Conservation (phyloP, 2,329 filamentous ascomycete species). For the Epichloe brachyelytri region DNA sequence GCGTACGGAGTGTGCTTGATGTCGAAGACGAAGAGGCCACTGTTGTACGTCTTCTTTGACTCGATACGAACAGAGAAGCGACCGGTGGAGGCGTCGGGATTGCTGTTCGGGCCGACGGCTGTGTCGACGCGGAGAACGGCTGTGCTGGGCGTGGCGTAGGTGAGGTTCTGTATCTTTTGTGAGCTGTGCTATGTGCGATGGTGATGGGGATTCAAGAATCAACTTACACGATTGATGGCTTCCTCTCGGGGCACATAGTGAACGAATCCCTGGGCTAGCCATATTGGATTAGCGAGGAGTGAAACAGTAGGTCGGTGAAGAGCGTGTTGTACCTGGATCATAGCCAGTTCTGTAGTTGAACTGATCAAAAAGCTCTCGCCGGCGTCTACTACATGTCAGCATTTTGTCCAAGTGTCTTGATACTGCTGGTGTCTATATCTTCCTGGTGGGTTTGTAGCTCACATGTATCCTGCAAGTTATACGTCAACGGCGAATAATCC, state of each 20-base stretch:
- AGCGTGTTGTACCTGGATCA: conserved; percentile 29
- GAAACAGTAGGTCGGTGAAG: neutral
- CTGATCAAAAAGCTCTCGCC: conserved; percentile 40
- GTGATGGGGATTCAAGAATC: neutral
- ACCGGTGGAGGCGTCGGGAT: conserved; percentile 41
- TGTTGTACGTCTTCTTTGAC: conserved; percentile 45
- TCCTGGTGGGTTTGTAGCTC: conserved; percentile 11
- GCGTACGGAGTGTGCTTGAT: conserved; percentile 50
- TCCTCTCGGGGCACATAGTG: conserved; percentile 36
- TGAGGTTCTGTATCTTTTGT: conserved; percentile 39
- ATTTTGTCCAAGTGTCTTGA: neutral
- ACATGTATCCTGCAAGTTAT: conserved; percentile 37
- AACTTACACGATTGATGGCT: conserved; percentile 29
- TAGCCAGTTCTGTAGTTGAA: conserved; percentile 40
- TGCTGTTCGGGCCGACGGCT: conserved; percentile 32
- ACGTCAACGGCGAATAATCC: conserved; percentile 32
- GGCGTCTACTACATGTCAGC: conserved; percentile 23
- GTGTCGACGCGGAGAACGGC: conserved; percentile 51
- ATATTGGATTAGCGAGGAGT: neutral
- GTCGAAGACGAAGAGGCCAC: conserved; percentile 57
- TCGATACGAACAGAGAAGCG: conserved; percentile 51
- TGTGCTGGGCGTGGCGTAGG: conserved; percentile 38
- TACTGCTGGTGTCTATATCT: neutral
- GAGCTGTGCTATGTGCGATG: neutral
- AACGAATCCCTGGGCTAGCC: conserved; percentile 33